Evolutionary conservation across 352 stramenopile genomes (phyloP), one percentile per base, ranked within the genome.

Genomic region (Pythium utonaiense): DNA sequence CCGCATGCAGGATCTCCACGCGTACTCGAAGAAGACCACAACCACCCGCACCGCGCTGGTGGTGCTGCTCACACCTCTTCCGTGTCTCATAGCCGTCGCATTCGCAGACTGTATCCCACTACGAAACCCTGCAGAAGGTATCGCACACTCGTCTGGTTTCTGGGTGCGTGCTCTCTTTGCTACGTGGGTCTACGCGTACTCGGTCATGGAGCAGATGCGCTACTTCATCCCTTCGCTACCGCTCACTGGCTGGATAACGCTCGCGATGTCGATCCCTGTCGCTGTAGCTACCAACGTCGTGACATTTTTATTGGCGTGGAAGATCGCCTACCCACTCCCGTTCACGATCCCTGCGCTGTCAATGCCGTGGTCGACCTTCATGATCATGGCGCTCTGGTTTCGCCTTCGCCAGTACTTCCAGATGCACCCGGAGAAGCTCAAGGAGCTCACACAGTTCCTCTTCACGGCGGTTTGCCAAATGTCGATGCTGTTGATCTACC

Each of bases 401-500:
- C 63, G 52, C n/a, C 78, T 73, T 17, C 57, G 65, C 0, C 10
- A 25, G 6, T 62, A 56, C 14, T 31, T 86, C 38, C 64, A 53
- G 13, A 34, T 40, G 16, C 60, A 75, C 40, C 24, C 34, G 0
- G 40, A 36, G 6, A 41, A 67, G 6, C 48, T 59, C 1, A 48
- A 51, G 13, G 62, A 76, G 17, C 22, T 80, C 8, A 13, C 50
- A 0, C 62, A 62, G 16, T 74, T 72, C 28, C 22, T 73, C 16
- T 28, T 67, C 1, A 62, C 78, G 0, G 64, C 77, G 19, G 10
- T 58, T 10, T 60, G 49, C 4, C 73, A 85, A 62, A 58, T 80
- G 1, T 45, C 57, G 12, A 33, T 79, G 30, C 71, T 61, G 0
- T 42, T 79, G 45, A 53, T 77, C 6, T 81, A 79, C 40, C 64